Percentiles rank a stretch among this genome's conserved stretches.
Conservation (phyloP, 2,329 filamentous ascomycete species). For the Penicillium brevicompactum region DNA sequence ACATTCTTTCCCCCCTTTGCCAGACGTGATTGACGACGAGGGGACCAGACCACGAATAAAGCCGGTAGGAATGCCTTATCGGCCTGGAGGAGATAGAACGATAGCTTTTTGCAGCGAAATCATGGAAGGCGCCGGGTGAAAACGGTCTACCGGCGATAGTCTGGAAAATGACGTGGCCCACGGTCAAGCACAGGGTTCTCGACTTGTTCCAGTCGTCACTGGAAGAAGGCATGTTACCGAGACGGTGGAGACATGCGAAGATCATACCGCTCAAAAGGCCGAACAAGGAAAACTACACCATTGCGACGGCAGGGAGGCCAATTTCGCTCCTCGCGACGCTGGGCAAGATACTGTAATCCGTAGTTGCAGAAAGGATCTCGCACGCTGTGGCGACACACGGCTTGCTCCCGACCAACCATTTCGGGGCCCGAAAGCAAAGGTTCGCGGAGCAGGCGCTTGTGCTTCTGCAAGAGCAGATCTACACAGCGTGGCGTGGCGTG, state of each 20-base stretch:
- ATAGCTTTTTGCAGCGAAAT: conserved; percentile 11
- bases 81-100: conserved; percentile 24
- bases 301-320: conserved; percentile 24
- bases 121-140: conserved; percentile 2
- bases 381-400: conserved; percentile 30
- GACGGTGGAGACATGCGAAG: conserved; percentile 21
- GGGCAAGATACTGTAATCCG: conserved; percentile 32
- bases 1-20: conserved; percentile 21
- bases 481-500: conserved; percentile 27
- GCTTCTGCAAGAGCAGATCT: conserved; percentile 30
- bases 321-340: conserved; percentile 31
- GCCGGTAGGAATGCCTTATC: conserved; percentile 15
- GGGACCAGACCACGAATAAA: conserved; percentile 15
- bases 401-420: conserved; percentile 23
- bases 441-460: conserved; percentile 39
- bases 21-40: conserved; percentile 17
- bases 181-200: conserved; percentile 22
- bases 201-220: conserved; percentile 21
- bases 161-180: conserved; percentile 27
- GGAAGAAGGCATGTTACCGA: conserved; percentile 15
- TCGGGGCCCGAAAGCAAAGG: conserved; percentile 37
- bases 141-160: conserved; percentile 22
- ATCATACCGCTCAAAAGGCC: conserved; percentile 27
- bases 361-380: conserved; percentile 34
- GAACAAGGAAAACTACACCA: conserved; percentile 23